Evolutionary conservation across 2,329 filamentous ascomycete genomes (phyloP).

Genomic region (Aureobasidium sp.): DNA sequence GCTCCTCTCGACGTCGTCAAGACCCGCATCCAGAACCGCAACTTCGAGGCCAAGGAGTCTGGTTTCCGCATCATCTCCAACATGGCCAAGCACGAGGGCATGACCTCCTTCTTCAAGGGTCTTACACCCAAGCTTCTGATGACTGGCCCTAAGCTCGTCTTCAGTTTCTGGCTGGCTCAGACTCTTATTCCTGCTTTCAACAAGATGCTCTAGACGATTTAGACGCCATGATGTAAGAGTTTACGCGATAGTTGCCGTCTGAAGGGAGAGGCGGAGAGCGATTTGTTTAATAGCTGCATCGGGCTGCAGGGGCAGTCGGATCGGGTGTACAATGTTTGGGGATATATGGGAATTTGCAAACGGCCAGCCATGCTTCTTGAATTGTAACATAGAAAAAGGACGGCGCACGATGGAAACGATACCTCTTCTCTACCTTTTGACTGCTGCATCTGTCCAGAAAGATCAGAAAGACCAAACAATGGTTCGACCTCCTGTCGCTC

Average conservation of each 20-base stretch:
- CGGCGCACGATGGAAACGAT: slow-evolving; percentile 15
- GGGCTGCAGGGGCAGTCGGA: not conserved
- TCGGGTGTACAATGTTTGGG: not conserved
- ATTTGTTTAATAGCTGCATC: not conserved
- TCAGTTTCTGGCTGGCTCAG: slow-evolving; percentile 99
- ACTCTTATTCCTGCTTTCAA: slow-evolving; percentile 93
- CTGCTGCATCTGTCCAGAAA: not conserved
- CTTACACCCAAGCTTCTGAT: slow-evolving; percentile 95
- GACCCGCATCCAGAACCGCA: slow-evolving; percentile 95
- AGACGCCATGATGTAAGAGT: slow-evolving; percentile 3
- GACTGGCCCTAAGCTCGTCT: slow-evolving; percentile 98
- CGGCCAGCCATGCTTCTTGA: slow-evolving; percentile 4
- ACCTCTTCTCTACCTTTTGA: slow-evolving; percentile 15
- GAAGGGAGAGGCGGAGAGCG: not conserved
- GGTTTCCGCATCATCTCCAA: slow-evolving; percentile 86
- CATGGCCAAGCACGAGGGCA: slow-evolving; percentile 88
- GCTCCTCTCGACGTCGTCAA: slow-evolving; percentile 96
- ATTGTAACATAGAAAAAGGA: slow-evolving; percentile 12
- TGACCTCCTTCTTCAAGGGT: slow-evolving; percentile 92
- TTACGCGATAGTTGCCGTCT: not conserved
- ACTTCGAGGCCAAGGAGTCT: slow-evolving; percentile 96
- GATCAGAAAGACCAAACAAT: not conserved
- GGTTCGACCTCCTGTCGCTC: not conserved
- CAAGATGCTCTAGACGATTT: slow-evolving; percentile 48
- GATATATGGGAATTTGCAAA: slow-evolving; percentile 7